Conservation (phyloP, 2,329 filamentous ascomycete genomes). For the Ophiocordyceps robertsii region DNA sequence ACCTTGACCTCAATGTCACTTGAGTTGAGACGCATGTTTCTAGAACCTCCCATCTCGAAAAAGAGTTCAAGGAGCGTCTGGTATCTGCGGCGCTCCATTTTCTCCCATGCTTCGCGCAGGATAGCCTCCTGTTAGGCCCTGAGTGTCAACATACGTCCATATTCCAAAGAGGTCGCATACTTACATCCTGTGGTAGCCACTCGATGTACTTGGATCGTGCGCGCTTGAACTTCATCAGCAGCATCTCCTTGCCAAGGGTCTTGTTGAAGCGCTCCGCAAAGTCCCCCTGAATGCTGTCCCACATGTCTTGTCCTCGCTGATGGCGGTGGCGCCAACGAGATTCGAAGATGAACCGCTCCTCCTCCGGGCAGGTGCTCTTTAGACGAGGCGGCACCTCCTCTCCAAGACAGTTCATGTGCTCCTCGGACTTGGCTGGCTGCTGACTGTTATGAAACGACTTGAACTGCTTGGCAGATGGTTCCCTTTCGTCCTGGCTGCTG, state of each 20-base stretch:
- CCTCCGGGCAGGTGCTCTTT: slow-evolving; percentile 29
- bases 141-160: too few relatives aligned
- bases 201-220: slow-evolving; percentile 32
- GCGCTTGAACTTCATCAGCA: slow-evolving; percentile 44
- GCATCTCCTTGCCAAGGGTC: slow-evolving; percentile 29
- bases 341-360: slow-evolving; percentile 35
- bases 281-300: slow-evolving; percentile 35
- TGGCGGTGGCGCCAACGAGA: slow-evolving; percentile 29
- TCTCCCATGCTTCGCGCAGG: slow-evolving; percentile 24
- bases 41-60: slow-evolving; percentile 35
- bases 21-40: slow-evolving; percentile 33
- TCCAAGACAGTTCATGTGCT: slow-evolving; percentile 21
- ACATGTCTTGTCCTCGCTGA: slow-evolving; percentile 44
- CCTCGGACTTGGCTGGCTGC: slow-evolving; percentile 9
- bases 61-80: slow-evolving; percentile 28
- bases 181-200: slow-evolving; percentile 37
- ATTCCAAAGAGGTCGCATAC: slow-evolving; percentile 6
- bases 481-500: too few relatives aligned
- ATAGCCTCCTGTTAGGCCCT: slow-evolving; percentile 20
- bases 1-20: slow-evolving; percentile 36
- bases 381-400: slow-evolving; percentile 23
- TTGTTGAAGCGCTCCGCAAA: slow-evolving; percentile 22
- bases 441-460: too few relatives aligned
- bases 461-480: too few relatives aligned
- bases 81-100: slow-evolving; percentile 29